A percentile compares a stretch with the other conserved stretches of the same genome.
These are phyloP conservation scores for Colletotrichum shisoi DNA, from an alignment of 2,329 filamentous ascomycete genomes.

Conservation along the genomic window DNA sequence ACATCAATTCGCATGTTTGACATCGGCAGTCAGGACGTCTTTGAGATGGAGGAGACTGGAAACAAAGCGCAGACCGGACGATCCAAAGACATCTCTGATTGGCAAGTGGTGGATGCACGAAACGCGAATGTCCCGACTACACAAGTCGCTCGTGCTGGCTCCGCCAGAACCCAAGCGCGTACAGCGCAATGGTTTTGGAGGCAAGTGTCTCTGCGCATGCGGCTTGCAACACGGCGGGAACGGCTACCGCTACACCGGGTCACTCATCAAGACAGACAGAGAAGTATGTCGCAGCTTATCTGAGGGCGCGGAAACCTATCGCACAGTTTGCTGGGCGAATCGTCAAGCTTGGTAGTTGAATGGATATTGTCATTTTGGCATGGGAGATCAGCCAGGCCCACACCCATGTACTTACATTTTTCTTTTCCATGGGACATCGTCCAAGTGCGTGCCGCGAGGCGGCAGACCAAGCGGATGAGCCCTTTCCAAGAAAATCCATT, in stretches of 20 bases:
- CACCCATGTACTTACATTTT: too few relatives aligned
- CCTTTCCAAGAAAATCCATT: too few relatives aligned
- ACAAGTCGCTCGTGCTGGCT: neutral
- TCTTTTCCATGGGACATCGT: too few relatives aligned
- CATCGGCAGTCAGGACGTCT: neutral
- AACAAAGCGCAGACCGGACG: neutral
- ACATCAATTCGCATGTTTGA: neutral
- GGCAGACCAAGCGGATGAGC: too few relatives aligned
- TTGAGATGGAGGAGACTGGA: neutral
- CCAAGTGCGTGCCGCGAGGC: too few relatives aligned
- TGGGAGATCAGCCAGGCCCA: too few relatives aligned
- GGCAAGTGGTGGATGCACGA: neutral
- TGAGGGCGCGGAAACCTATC: too few relatives aligned
- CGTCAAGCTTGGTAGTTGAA: too few relatives aligned
- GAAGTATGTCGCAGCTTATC: too few relatives aligned
- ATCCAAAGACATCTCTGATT: constrained; percentile 10
- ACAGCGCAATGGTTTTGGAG: neutral
- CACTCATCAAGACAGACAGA: neutral
- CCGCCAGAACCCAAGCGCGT: neutral
- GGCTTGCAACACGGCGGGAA: neutral
- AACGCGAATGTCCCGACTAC: neutral
- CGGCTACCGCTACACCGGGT: constrained; percentile 3
- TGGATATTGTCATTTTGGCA: too few relatives aligned
- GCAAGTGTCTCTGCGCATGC: constrained; percentile 6
- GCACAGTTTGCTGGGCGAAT: too few relatives aligned